These are phyloP conservation scores for Darksidea phi DNA, from an alignment of 495 filamentous ascomycete species.

Conservation along the genomic window DNA sequence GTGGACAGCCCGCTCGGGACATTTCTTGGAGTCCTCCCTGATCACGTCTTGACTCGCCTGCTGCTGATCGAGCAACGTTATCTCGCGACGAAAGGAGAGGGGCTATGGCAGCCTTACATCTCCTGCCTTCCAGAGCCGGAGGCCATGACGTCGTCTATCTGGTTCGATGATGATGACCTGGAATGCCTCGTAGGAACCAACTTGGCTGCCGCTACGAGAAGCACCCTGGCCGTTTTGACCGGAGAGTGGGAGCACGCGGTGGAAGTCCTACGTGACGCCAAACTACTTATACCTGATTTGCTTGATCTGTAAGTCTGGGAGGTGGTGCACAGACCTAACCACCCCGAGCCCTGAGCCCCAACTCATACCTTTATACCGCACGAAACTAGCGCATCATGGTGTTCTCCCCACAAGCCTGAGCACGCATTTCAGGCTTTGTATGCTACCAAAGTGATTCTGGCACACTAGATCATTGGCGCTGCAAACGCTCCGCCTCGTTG, in stretches of 20 bases:
- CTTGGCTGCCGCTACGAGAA: conserved; percentile 50
- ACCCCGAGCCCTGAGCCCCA: neutral
- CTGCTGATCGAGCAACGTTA: conserved; percentile 61
- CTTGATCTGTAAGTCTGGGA: conserved; percentile 43
- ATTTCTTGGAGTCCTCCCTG: conserved; percentile 4
- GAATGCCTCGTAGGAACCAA: conserved; percentile 61
- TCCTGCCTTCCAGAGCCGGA: conserved; percentile 55
- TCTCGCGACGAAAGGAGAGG: conserved; percentile 40
- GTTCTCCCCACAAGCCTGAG: no score
- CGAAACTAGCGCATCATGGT: no score
- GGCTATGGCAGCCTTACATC: conserved; percentile 65
- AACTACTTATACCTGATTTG: conserved; percentile 38
- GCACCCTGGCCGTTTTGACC: conserved; percentile 48
- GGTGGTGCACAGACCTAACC: neutral
- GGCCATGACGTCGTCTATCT: conserved; percentile 57
- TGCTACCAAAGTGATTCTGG: no score
- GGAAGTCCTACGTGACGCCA: conserved; percentile 40
- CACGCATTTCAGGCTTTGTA: no score
- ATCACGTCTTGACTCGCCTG: conserved; percentile 44
- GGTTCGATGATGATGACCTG: conserved; percentile 57
- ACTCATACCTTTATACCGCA: neutral
- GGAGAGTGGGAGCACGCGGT: conserved; percentile 51
- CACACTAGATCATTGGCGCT: no score
- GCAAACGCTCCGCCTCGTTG: no score
- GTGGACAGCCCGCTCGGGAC: conserved; percentile 18